Base-by-base conservation (phyloP, 73 alveolate genomes). In the Stentor roeselii region DNA sequence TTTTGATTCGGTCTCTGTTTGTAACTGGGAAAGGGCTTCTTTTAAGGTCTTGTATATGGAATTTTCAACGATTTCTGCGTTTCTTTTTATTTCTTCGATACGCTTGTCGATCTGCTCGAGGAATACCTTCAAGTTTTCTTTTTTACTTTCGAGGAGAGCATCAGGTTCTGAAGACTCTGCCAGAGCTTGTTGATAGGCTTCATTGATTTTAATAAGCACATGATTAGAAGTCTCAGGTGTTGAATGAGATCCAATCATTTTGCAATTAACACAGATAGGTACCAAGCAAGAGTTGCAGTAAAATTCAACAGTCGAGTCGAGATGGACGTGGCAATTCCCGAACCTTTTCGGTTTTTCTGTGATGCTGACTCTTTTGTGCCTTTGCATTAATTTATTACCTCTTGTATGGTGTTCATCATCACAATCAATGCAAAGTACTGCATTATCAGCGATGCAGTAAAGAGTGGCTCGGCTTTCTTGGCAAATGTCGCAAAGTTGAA, bases 201-300 rank as follows among this genome's bases (percentile, higher is more conserved):
- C 94, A 35, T 61, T 86, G 4, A 89, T 89, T 77, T 75, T 89
- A 14, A 86, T 84, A 42, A 89, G 78, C 3, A 78, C 76, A 82
- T 89, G 94, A 31, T 41, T 76, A 42, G 89, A 78, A 86, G 85
- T 75, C 42, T 89, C 94, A n/a, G 90, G 90, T 30, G 83, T 60
- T 39, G 88, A 60, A 67, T 89, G 94, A 14, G 89, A 78, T 6
- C 94, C 94, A 36, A 78, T 76, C 58, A 89, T 89, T 60, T 86
- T 89, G 82, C 94, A 89, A 75, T 87, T 78, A 3, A 87, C 89
- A 75, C 94, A 89, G 2, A 89, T 27, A 3, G 92, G 90, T 75
- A 36, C 42, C 50, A 85, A 42, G 75, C 91, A 89, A 41, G 36
- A 59, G 50, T 78, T 82, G 35, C 94, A 89, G 87, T 58, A 89